Evolutionary conservation across 1,284 basidiomycete species (phyloP).

Genomic region (Ustilago nuda): DNA sequence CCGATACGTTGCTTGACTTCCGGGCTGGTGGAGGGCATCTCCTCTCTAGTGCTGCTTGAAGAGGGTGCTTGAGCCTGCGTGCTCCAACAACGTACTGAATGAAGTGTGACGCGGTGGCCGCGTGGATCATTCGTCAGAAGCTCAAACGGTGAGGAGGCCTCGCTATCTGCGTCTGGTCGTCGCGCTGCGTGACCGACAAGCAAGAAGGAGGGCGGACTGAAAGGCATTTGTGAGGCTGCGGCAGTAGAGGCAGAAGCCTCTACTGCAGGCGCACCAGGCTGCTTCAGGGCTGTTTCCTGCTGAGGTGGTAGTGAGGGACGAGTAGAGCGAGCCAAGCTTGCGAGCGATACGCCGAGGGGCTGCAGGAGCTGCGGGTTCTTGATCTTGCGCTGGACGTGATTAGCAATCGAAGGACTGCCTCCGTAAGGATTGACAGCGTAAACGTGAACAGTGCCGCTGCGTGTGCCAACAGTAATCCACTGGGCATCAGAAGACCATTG

Average conservation of each 20-base stretch:
- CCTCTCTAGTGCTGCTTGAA: conserved; percentile 7
- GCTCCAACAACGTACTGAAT: conserved; percentile 35
- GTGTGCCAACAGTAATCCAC: conserved; percentile 46
- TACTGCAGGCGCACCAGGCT: not conserved
- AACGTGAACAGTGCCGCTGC: conserved; percentile 45
- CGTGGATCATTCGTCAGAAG: conserved; percentile 36
- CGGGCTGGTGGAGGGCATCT: conserved; percentile 6
- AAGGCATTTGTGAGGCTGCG: not conserved
- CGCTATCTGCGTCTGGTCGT: not conserved
- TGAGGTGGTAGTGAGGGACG: conserved; percentile 17
- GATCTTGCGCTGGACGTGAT: conserved; percentile 39
- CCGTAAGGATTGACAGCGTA: conserved; percentile 50
- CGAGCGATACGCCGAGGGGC: conserved; percentile 31
- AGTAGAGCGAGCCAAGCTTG: conserved; percentile 31
- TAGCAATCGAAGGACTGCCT: conserved; percentile 31
- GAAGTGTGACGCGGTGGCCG: conserved; percentile 23
- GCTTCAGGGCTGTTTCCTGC: conserved; percentile 6
- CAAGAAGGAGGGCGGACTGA: conserved; percentile 23
- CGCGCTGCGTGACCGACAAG: conserved; percentile 1
- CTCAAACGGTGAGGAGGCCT: conserved; percentile 26
- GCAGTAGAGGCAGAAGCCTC: not conserved
- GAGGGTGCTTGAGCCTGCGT: conserved; percentile 16
- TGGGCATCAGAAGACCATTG: conserved; percentile 43
- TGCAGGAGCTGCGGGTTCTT: conserved; percentile 26
- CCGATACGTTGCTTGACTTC: conserved; percentile 16